These are phyloP conservation scores for Aspergillus haitiensis DNA, from an alignment of 495 filamentous ascomycete genomes.

Conservation along the genomic window DNA sequence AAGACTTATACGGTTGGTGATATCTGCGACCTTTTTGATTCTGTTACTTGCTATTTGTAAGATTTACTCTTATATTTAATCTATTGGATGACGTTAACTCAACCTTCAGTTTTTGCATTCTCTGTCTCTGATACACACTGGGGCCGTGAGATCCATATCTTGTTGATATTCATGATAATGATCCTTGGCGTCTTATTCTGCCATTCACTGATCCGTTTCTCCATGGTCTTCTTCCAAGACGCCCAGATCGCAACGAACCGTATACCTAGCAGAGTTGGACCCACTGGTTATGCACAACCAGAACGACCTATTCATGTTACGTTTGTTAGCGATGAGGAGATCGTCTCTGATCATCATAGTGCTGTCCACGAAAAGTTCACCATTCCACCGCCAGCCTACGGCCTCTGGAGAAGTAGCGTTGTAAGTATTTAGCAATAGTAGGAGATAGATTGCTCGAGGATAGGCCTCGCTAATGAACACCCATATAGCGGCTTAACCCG, in stretches of 20 bases:
- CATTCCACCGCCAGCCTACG: constrained; percentile 79
- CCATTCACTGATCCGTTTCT: constrained; percentile 71
- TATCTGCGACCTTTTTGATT: constrained; percentile 55
- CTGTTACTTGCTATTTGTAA: constrained; percentile 60
- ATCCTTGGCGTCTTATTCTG: constrained; percentile 74
- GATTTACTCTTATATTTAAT: constrained; percentile 23
- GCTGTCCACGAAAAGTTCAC: constrained; percentile 40
- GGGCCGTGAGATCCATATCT: constrained; percentile 66
- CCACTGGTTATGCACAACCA: constrained; percentile 61
- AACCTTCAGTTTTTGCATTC: constrained; percentile 62
- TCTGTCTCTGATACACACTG: constrained; percentile 56
- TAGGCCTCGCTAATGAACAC: constrained; percentile 11
- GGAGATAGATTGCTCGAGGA: background rate
- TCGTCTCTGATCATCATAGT: constrained; percentile 30
- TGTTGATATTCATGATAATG: constrained; percentile 74
- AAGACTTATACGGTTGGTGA: constrained; percentile 59
- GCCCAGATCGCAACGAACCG: constrained; percentile 32
- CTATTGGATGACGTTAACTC: constrained; percentile 7
- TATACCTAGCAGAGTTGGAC: constrained; percentile 39
- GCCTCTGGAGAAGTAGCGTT: constrained; percentile 78
- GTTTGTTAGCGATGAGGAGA: constrained; percentile 63
- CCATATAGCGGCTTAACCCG: constrained; percentile 67
- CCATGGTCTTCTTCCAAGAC: constrained; percentile 56
- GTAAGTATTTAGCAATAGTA: constrained; percentile 49
- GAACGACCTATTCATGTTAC: constrained; percentile 61